Percentiles rank a stretch among this genome's conserved stretches.
phyloP scores from a whole-genome alignment of 768 basidiomycete genomes.

The Melanogaster broomeanus region DNA sequence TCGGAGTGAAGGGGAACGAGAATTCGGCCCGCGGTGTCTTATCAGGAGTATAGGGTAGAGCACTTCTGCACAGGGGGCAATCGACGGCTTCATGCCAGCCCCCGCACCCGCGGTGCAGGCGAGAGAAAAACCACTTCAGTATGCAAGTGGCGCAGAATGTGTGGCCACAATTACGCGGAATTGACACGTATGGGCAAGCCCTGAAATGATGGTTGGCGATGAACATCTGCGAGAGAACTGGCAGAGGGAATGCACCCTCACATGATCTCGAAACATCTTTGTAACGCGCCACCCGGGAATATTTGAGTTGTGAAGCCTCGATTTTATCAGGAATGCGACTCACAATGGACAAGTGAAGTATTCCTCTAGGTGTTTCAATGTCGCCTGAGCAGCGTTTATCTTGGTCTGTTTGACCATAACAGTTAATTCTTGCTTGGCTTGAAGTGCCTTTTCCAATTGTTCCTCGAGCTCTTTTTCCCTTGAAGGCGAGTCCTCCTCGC shows the following conservation, averaged over 20 bases:
- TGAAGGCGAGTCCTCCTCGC: conserved; percentile 37
- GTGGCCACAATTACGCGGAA: conserved; percentile 61
- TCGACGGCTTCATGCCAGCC: conserved; percentile 68
- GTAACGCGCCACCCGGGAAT: conserved; percentile 5
- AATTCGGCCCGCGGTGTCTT: conserved; percentile 47
- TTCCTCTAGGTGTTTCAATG: conserved; percentile 57
- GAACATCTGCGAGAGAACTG: conserved; percentile 2
- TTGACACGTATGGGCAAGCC: conserved; percentile 58
- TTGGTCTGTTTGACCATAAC: conserved; percentile 44
- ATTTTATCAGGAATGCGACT: conserved; percentile 24
- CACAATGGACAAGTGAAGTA: conserved; percentile 67
- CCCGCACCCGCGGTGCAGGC: conserved; percentile 61
- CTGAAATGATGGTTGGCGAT: conserved; percentile 17
- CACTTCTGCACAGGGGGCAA: conserved; percentile 65
- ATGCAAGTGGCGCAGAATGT: conserved; percentile 69
- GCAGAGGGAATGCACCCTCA: conserved; percentile 17
- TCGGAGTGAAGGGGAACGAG: conserved; percentile 66
- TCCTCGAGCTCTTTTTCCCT: conserved; percentile 46
- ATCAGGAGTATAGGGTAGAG: conserved; percentile 54
- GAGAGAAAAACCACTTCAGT: conserved; percentile 69
- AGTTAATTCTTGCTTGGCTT: conserved; percentile 44
- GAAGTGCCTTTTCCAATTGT: conserved; percentile 38
- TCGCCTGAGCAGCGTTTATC: conserved; percentile 28
- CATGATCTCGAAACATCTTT: conserved; percentile 67
- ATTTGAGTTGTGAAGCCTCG: conserved; percentile 11